Conservation (phyloP, 305 asterid species). For the Fraxinus dipetala region DNA sequence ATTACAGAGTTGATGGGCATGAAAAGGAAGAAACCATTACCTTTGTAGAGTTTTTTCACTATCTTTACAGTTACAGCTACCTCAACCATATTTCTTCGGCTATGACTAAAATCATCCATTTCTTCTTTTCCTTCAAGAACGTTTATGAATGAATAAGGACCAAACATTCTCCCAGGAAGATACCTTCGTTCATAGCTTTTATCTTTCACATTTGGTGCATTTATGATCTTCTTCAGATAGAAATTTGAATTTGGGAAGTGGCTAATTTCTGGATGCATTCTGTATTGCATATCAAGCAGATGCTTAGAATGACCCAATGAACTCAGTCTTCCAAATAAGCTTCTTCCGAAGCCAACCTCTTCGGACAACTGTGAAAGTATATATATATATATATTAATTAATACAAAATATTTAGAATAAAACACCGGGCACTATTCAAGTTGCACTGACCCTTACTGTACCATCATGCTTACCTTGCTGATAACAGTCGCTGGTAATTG, state of each 20-base stretch:
- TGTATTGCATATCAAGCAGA: conserved; percentile 58
- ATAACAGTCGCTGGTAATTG: conserved; percentile 60
- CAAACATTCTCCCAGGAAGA: conserved; percentile 54
- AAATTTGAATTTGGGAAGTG: conserved; percentile 61
- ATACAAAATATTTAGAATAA: neutral
- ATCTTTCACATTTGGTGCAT: conserved; percentile 48
- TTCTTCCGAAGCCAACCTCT: conserved; percentile 64
- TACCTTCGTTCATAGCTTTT: conserved; percentile 35
- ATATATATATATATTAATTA: neutral
- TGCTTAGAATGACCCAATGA: conserved; percentile 55
- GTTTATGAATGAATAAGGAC: conserved; percentile 69
- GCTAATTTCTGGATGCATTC: conserved; percentile 83
- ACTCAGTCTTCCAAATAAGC: conserved; percentile 71
- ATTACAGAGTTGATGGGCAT: neutral
- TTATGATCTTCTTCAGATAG: conserved; percentile 43
- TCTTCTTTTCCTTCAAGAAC: conserved; percentile 56
- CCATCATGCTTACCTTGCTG: conserved; percentile 44
- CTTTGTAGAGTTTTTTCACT: conserved; percentile 50
- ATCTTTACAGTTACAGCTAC: conserved; percentile 54
- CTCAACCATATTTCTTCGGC: conserved; percentile 61
- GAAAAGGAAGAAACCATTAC: conserved; percentile 23
- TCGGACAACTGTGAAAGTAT: conserved; percentile 41
- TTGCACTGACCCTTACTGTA: neutral
- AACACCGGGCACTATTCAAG: neutral
- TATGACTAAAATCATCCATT: conserved; percentile 36